A percentile compares a stretch with the other conserved stretches of the same genome.
Conservation (phyloP, 257 asterid genomes). For the Anisodus acutangulus region DNA sequence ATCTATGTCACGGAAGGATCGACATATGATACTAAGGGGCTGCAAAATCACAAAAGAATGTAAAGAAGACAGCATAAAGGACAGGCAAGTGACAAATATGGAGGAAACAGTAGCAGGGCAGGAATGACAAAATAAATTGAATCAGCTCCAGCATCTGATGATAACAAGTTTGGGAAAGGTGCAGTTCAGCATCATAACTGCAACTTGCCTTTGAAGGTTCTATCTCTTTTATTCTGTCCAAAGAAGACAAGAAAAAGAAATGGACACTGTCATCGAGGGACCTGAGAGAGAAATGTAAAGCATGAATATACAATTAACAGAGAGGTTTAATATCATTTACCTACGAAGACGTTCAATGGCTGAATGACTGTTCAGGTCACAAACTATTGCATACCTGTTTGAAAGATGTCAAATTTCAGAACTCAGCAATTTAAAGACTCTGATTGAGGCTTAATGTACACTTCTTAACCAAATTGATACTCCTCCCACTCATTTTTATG, state of each 20-base stretch:
- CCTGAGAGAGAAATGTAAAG: background rate
- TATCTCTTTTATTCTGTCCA: constrained; percentile 75
- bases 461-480: constrained; percentile 23
- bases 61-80: constrained; percentile 22
- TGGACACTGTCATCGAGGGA: constrained; percentile 29
- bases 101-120: constrained; percentile 18
- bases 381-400: constrained; percentile 77
- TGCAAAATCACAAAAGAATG: constrained; percentile 41
- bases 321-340: constrained; percentile 42
- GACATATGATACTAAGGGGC: constrained; percentile 92
- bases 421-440: background rate
- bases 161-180: background rate
- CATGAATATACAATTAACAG: constrained; percentile 21
- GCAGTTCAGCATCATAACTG: constrained; percentile 12
- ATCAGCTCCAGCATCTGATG: constrained; percentile 29
- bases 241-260: constrained; percentile 36
- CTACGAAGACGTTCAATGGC: constrained; percentile 86
- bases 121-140: constrained; percentile 7
- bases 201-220: constrained; percentile 82
- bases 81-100: background rate
- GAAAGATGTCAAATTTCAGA: constrained; percentile 18
- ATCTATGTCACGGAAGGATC: constrained; percentile 85
- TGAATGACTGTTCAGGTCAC: constrained; percentile 68
- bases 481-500: background rate
- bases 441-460: background rate